Conservation (phyloP, 805 yeast genomes). For the Ogataea parapolymorpha region DNA sequence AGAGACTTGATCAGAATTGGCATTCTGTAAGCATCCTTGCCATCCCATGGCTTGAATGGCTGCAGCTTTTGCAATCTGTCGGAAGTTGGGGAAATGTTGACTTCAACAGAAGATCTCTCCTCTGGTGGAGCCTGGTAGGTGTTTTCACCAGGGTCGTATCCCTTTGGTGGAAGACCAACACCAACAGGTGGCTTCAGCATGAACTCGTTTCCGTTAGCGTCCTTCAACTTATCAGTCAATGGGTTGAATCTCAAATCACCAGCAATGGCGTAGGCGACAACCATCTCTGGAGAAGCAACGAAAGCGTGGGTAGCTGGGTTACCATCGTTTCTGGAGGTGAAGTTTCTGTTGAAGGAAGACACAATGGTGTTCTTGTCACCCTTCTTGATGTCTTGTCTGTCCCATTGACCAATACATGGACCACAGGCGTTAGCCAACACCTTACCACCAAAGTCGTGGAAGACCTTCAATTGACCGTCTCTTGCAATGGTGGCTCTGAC, state of each 20-base stretch:
- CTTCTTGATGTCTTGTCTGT: slow-evolving; percentile 70
- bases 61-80: slow-evolving; percentile 94
- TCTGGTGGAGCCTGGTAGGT: slow-evolving; percentile 97
- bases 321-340: slow-evolving; percentile 97
- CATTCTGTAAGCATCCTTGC: slow-evolving; percentile 83
- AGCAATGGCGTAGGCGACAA: slow-evolving; percentile 93
- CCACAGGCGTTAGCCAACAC: slow-evolving; percentile 86
- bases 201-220: slow-evolving; percentile 68
- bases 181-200: slow-evolving; percentile 78
- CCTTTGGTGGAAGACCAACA: slow-evolving; percentile 74
- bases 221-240: slow-evolving; percentile 73
- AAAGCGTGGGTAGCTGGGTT: slow-evolving; percentile 97
- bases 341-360: slow-evolving; percentile 96
- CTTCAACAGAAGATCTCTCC: slow-evolving; percentile 72
- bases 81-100: slow-evolving; percentile 79
- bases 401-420: slow-evolving; percentile 54
- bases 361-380: slow-evolving; percentile 82
- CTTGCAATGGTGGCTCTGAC: slow-evolving; percentile 95
- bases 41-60: slow-evolving; percentile 96
- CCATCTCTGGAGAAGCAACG: slow-evolving; percentile 97
- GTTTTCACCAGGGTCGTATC: slow-evolving; percentile 63
- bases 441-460: slow-evolving; percentile 83
- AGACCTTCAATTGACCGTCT: slow-evolving; percentile 82
- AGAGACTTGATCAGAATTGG: slow-evolving; percentile 94
- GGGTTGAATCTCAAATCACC: slow-evolving; percentile 95